Percentiles rank a stretch among this genome's conserved stretches.
Evolutionary conservation across 228 moss, liverwort and hornwort genomes (phyloP).

Genomic region (Sphagnum magellanicum): DNA sequence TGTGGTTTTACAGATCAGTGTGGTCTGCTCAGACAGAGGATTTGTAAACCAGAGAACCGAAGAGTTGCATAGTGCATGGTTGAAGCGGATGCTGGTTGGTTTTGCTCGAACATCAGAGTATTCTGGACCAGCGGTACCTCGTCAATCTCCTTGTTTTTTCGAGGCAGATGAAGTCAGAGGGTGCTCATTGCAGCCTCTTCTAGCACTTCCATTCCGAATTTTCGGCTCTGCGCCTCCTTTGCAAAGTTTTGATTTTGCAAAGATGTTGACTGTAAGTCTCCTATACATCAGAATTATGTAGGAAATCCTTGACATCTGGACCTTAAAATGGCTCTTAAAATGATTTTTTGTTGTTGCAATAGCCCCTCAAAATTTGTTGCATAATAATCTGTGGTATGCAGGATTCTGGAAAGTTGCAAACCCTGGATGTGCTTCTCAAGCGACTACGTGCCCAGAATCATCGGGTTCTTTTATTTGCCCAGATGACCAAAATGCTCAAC

Average conservation of each 20-base stretch:
- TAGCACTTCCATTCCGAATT: conserved; percentile 68
- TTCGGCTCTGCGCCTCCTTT: conserved; percentile 94
- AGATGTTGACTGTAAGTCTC: conserved; percentile 82
- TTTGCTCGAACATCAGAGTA: conserved; percentile 74
- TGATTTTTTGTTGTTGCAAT: background rate
- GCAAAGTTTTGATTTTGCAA: conserved; percentile 97
- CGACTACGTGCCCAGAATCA: conserved; percentile 77
- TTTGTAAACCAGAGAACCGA: conserved; percentile 58
- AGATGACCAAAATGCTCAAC: conserved; percentile 99
- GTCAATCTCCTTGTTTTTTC: conserved; percentile 30
- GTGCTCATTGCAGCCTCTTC: conserved; percentile 49
- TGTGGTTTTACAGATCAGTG: conserved; percentile 51
- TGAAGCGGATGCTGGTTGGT: conserved; percentile 70
- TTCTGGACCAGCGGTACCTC: conserved; percentile 66
- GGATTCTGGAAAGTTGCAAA: conserved; percentile 95
- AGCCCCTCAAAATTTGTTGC: background rate
- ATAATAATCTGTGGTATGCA: conserved; percentile 5
- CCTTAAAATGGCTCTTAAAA: too few relatives aligned
- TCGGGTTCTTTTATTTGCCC: conserved; percentile 88
- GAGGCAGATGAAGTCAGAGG: conserved; percentile 49
- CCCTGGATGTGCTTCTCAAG: conserved; percentile 78
- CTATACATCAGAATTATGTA: too few relatives aligned
- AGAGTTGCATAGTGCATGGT: conserved; percentile 67
- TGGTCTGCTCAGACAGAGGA: conserved; percentile 74
- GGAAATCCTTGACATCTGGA: too few relatives aligned